These are phyloP conservation scores for Eutypa lata DNA, from an alignment of 2,329 filamentous ascomycete genomes.

Conservation along the genomic window DNA sequence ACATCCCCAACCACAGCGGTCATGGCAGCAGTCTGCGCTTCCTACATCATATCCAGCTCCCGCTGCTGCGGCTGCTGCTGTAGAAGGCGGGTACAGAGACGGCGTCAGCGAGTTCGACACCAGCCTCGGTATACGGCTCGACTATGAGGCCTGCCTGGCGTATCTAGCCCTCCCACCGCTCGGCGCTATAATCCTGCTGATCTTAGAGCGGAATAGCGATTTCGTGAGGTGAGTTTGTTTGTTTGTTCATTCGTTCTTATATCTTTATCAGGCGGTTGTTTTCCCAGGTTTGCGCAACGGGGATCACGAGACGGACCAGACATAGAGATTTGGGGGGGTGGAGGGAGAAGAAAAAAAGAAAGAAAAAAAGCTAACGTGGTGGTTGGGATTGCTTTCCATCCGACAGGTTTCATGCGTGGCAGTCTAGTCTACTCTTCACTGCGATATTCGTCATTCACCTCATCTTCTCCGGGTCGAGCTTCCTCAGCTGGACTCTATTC, in stretches of 20 bases:
- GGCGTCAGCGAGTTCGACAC: slow-evolving; percentile 86
- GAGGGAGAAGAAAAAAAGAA: too few relatives aligned
- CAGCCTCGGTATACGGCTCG: slow-evolving; percentile 78
- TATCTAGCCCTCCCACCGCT: slow-evolving; percentile 83
- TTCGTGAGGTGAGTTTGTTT: slow-evolving; percentile 74
- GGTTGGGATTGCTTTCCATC: slow-evolving; percentile 16
- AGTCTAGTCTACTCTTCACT: slow-evolving; percentile 80
- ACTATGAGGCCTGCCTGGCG: slow-evolving; percentile 86
- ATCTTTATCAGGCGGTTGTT: too few relatives aligned
- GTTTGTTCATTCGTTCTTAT: too few relatives aligned
- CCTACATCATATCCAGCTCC: slow-evolving; percentile 21
- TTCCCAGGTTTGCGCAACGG: neutral
- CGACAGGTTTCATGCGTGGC: slow-evolving; percentile 92
- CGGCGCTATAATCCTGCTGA: slow-evolving; percentile 77
- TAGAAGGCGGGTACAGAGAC: slow-evolving; percentile 32
- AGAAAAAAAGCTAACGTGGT: neutral
- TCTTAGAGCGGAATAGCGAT: slow-evolving; percentile 91
- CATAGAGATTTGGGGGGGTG: too few relatives aligned
- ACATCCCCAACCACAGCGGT: slow-evolving; percentile 56
- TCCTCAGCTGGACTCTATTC: slow-evolving; percentile 82
- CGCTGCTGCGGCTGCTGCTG: neutral
- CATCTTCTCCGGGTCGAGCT: slow-evolving; percentile 78
- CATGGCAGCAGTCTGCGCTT: slow-evolving; percentile 41
- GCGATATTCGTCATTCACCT: slow-evolving; percentile 74
- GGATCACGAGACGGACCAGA: too few relatives aligned